Evolutionary conservation across 2,329 filamentous ascomycete species (phyloP).

Genomic region (Onygena corvina): DNA sequence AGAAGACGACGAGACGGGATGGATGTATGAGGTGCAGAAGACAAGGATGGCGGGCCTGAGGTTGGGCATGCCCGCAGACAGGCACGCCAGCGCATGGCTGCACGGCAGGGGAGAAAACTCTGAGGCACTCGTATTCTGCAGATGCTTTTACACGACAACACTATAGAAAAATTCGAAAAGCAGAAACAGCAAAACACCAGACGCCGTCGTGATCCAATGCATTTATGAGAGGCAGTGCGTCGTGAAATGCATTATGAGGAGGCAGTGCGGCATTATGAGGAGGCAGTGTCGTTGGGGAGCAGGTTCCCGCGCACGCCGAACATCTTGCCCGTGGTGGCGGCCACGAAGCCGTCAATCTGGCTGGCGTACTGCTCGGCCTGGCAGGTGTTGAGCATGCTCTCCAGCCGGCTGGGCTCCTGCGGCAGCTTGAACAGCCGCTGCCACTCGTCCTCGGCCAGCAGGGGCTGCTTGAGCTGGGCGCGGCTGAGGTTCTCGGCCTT

Average conservation of each 20-base stretch:
- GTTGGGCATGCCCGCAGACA: slow-evolving; percentile 5
- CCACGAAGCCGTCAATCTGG: slow-evolving; percentile 93
- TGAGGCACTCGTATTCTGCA: slow-evolving; percentile 6
- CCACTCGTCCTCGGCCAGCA: slow-evolving; percentile 94
- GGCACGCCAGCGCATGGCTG: slow-evolving; percentile 3
- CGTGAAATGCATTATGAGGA: no score
- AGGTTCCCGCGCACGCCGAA: slow-evolving; percentile 75
- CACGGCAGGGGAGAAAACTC: background rate
- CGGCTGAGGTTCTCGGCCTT: slow-evolving; percentile 88
- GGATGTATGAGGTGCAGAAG: background rate
- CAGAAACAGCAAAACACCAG: background rate
- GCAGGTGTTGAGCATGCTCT: slow-evolving; percentile 86
- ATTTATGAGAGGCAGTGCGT: background rate
- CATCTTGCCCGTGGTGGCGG: slow-evolving; percentile 89
- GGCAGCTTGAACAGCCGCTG: slow-evolving; percentile 96
- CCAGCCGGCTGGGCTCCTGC: slow-evolving; percentile 80
- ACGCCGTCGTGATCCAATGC: background rate
- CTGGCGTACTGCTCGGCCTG: slow-evolving; percentile 97
- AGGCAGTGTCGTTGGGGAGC: slow-evolving; percentile 46
- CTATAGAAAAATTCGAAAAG: no score
- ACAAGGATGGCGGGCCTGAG: background rate
- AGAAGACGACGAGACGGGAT: background rate
- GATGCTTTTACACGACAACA: no score
- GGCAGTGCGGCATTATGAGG: no score
- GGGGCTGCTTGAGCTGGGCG: slow-evolving; percentile 71